phyloP scores from a whole-genome alignment of 306 rosid genomes.

The Albizia julibrissin region DNA sequence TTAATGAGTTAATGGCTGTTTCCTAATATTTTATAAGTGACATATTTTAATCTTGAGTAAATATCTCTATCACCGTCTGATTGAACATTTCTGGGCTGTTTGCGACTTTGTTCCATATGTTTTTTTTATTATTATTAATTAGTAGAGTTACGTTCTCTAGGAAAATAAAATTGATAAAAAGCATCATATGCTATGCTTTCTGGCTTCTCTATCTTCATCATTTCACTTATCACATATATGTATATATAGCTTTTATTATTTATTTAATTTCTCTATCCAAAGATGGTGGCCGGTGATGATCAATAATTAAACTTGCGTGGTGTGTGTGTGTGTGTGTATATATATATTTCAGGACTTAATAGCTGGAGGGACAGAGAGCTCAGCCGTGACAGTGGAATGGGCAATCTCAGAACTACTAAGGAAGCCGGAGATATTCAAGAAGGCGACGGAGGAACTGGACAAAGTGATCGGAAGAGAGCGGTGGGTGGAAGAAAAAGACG shows the following conservation, averaged over 20 bases:
- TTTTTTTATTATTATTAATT: no score
- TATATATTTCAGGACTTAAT: constrained; percentile 51
- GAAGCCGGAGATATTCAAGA: constrained; percentile 62
- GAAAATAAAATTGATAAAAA: not conserved
- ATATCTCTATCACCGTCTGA: no score
- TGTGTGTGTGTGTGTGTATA: not conserved
- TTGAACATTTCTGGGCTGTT: no score
- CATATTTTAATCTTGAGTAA: no score
- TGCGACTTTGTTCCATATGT: not conserved
- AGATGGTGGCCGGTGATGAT: not conserved
- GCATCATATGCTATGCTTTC: not conserved
- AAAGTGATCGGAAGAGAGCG: constrained; percentile 67
- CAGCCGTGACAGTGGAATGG: constrained; percentile 76
- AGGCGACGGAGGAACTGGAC: constrained; percentile 68
- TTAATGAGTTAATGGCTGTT: no score
- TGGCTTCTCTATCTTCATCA: not conserved
- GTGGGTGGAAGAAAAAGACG: constrained; percentile 89
- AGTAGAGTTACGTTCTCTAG: no score
- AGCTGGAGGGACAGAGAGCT: constrained; percentile 86
- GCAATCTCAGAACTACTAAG: constrained; percentile 62
- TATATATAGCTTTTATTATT: no score
- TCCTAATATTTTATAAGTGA: no score
- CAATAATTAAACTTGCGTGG: not conserved
- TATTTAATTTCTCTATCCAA: not conserved
- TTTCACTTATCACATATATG: no score